Conservation (phyloP, 2,329 filamentous ascomycete species). For the Exophiala viscosa region DNA sequence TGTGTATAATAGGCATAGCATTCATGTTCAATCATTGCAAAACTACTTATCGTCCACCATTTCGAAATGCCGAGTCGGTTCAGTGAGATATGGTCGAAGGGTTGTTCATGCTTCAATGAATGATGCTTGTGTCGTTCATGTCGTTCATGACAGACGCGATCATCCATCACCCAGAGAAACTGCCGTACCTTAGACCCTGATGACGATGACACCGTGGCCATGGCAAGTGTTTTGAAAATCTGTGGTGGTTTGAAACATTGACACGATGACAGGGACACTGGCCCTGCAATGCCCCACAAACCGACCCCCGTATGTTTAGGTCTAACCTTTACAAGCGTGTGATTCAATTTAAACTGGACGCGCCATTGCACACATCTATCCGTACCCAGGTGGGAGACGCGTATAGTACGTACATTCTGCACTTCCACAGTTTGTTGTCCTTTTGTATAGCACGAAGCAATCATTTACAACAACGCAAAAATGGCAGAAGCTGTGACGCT, state of each 20-base stretch:
- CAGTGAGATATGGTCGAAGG: too few species aligned
- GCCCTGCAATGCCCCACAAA: background rate
- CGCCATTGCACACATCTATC: background rate
- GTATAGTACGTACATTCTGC: too few species aligned
- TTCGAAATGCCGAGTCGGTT: too few species aligned
- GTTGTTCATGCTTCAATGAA: background rate
- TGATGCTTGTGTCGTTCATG: too few species aligned
- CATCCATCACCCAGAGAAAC: background rate
- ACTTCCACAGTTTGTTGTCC: too few species aligned
- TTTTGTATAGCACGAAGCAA: too few species aligned
- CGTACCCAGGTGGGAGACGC: too few species aligned
- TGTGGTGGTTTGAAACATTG: background rate
- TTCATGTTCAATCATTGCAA: background rate
- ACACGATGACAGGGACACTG: background rate
- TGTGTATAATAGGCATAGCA: background rate
- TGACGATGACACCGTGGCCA: background rate
- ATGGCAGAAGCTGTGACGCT: constrained; percentile 13
- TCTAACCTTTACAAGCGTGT: background rate
- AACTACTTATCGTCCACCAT: too few species aligned
- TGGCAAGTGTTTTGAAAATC: background rate
- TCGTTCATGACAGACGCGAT: too few species aligned
- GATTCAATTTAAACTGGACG: background rate
- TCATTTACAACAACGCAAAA: background rate
- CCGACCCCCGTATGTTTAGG: background rate
- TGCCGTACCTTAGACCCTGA: too few species aligned